Evolutionary conservation across 345 rosid genomes (phyloP).

Genomic region (Triadica sebifera): DNA sequence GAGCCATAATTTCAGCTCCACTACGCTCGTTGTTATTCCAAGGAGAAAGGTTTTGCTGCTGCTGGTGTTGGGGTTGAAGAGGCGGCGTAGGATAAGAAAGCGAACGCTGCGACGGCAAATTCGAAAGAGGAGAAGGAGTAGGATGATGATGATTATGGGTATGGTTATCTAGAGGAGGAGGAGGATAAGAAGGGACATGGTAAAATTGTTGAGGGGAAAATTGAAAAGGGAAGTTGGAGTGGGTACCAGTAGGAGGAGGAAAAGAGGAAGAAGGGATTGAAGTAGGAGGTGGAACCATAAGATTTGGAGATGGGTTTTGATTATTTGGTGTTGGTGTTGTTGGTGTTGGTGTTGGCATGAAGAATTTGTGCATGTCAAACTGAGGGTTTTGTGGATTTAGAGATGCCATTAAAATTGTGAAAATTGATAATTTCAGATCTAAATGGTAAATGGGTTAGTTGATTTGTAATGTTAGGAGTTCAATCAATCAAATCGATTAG

Average conservation of each 20-base stretch:
- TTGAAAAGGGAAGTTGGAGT: slow-evolving; percentile 26
- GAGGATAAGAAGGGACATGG: slow-evolving; percentile 18
- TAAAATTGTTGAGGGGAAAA: slow-evolving; percentile 30
- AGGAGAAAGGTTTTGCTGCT: slow-evolving; percentile 5
- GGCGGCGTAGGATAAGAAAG: slow-evolving; percentile 38
- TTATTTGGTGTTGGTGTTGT: slow-evolving; percentile 12
- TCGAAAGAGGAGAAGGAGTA: too few relatives aligned
- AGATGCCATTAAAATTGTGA: slow-evolving; percentile 5
- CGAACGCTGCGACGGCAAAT: slow-evolving; percentile 19
- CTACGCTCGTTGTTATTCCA: slow-evolving; percentile 11
- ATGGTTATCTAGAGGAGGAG: neutral
- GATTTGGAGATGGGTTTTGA: neutral
- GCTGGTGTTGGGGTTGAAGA: slow-evolving; percentile 28
- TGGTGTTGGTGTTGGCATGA: slow-evolving; percentile 14
- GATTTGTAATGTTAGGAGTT: too few relatives aligned
- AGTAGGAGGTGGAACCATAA: slow-evolving; percentile 13
- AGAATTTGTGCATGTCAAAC: slow-evolving; percentile 7
- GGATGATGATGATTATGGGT: neutral
- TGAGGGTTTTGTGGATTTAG: slow-evolving; percentile 9
- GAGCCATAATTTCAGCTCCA: slow-evolving; percentile 72
- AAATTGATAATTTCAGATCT: neutral
- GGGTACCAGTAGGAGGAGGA: slow-evolving; percentile 42
- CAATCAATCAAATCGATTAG: neutral
- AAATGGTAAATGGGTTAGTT: neutral
- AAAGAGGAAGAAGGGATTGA: slow-evolving; percentile 40